phyloP scores from a whole-genome alignment of 1,284 basidiomycete genomes.

The Hemileia vastatrix region DNA sequence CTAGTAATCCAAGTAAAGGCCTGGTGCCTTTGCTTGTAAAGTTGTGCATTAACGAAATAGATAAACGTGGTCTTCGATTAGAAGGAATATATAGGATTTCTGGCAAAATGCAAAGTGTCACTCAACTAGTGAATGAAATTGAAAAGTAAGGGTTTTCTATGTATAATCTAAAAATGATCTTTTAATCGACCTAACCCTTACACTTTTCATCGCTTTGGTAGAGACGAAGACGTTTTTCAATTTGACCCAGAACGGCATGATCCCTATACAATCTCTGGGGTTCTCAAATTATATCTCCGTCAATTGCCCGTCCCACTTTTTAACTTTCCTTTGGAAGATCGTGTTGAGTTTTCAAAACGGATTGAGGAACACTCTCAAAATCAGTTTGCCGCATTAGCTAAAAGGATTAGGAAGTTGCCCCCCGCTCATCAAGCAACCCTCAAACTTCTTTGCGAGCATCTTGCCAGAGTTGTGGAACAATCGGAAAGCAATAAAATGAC shows the following conservation, averaged over 20 bases:
- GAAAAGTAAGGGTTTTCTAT: constrained; percentile 54
- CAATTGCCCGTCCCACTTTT: constrained; percentile 91
- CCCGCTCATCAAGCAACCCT: constrained; percentile 81
- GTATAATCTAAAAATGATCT: too few species aligned
- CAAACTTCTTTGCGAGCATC: constrained; percentile 75
- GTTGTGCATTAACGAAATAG: constrained; percentile 75
- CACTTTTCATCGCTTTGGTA: background rate
- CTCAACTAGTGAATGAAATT: constrained; percentile 69
- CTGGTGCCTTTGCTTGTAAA: constrained; percentile 67
- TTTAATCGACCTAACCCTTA: too few species aligned
- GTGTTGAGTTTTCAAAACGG: constrained; percentile 48
- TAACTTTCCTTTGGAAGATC: constrained; percentile 68
- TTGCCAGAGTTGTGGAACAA: constrained; percentile 62
- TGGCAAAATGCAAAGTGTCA: constrained; percentile 19
- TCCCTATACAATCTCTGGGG: constrained; percentile 73
- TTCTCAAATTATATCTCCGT: constrained; percentile 83
- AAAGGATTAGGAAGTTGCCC: constrained; percentile 66
- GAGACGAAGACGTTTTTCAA: constrained; percentile 68
- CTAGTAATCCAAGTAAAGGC: constrained; percentile 52
- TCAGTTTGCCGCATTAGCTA: constrained; percentile 64
- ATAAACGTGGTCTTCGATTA: constrained; percentile 50
- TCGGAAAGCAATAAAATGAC: constrained; percentile 88
- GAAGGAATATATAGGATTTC: constrained; percentile 21
- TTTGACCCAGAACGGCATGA: constrained; percentile 71
- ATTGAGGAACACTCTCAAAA: constrained; percentile 61